Conservation (phyloP, 371 early-diverging fungal species). For the Phascolomyces articulosus region DNA sequence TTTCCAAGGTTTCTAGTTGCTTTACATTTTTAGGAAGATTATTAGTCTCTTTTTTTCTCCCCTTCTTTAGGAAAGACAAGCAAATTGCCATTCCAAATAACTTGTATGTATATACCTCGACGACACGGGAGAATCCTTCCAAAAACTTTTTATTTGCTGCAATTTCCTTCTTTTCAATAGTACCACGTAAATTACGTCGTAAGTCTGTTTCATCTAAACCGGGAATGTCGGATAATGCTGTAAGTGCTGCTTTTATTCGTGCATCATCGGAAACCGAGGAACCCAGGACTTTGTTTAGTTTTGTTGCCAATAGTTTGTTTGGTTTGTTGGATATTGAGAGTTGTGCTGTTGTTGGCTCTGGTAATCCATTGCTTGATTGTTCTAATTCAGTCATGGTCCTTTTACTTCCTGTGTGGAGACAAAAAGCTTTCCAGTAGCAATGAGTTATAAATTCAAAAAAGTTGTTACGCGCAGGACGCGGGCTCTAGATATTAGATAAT, state of each 20-base stretch:
- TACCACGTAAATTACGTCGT: constrained; percentile 65
- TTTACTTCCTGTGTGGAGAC: not conserved
- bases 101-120: constrained; percentile 51
- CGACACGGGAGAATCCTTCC: constrained; percentile 63
- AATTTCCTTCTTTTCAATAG: constrained; percentile 72
- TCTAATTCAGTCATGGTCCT: constrained; percentile 8
- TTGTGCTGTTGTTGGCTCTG: constrained; percentile 17
- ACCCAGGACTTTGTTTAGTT: constrained; percentile 60
- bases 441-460: too few relatives aligned
- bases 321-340: constrained; percentile 43
- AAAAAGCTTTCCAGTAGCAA: too few relatives aligned
- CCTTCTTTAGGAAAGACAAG: too few relatives aligned
- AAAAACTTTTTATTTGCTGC: constrained; percentile 66
- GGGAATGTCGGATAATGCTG: constrained; percentile 72
- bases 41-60: too few relatives aligned
- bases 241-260: constrained; percentile 63
- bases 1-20: constrained; percentile 62
- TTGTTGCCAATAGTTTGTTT: constrained; percentile 51
- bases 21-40: constrained; percentile 22
- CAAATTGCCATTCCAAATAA: too few relatives aligned
- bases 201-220: constrained; percentile 57
- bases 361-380: not conserved
- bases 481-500: too few relatives aligned
- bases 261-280: constrained; percentile 58
- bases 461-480: too few relatives aligned